Base-by-base conservation (phyloP, 2,329 filamentous ascomycete genomes). In the Fusarium sp. region DNA sequence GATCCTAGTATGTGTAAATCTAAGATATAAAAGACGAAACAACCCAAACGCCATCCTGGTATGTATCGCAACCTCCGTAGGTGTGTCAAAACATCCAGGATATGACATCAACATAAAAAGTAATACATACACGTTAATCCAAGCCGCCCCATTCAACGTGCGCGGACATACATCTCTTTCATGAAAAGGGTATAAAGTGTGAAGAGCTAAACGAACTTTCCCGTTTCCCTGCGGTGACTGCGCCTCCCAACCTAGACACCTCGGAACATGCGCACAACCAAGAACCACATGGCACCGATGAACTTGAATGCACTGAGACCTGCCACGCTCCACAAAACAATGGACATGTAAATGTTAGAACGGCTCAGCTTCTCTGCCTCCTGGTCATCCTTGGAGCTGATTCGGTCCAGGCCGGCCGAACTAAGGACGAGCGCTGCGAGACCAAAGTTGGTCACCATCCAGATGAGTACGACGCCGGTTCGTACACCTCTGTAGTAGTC, bases 401-500 rank as follows among this genome's bases (percentile, higher is more conserved):
- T 86, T 64, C 87, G 86, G 72, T 97, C 90, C 68, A 98, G 80
- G 4, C 96, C 95, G 25, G 92, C 95, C 2, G 93, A 91, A 77
- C 92, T 94, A 71, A 99, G 84, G 10, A 99, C 95, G 3, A 97
- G 86, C 1, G 95, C 95, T 1, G 89, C 90, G 8, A 99, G 88
- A 1, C 89, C 94, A 79, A 99, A 92, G 81, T 99, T 99, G 77
- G 91, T 94, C 75, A 98, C 93, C 87, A 99, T 97, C 96, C 96
- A 99, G 71, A 92, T 90, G 53, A 98, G 84, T 30, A 99, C 96
- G 72, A 98, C 94, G 29, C 93, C 89, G 22, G 93, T 97, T 68
- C 96, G 90, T 79, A 99, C 97, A 71, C 94, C 96, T 76, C 94
- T 94, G 87, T 99, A 99, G 82, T 98, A 99, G 80, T 99, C 96